Conservation (phyloP, 2,329 filamentous ascomycete genomes). For the Zarea fungicola region DNA sequence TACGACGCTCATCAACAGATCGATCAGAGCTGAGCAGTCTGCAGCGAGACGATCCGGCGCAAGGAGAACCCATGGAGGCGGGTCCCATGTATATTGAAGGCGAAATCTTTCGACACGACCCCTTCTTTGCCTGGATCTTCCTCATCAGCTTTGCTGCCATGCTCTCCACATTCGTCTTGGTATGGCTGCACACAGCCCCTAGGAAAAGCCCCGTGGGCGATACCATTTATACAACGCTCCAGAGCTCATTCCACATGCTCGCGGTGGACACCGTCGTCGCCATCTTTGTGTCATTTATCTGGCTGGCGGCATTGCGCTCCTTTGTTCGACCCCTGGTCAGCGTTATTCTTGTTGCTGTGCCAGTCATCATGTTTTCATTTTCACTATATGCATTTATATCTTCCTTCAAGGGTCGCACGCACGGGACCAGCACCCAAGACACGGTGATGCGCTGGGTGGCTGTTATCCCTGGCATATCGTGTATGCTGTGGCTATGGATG, state of each 20-base stretch:
- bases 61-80: conserved; percentile 30
- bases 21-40: conserved; percentile 43
- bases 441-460: conserved; percentile 83
- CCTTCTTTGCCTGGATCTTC: conserved; percentile 88
- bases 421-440: conserved; percentile 80
- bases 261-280: conserved; percentile 90
- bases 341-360: conserved; percentile 76
- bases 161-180: conserved; percentile 81
- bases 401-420: conserved; percentile 73
- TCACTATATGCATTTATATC: conserved; percentile 86
- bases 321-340: conserved; percentile 83
- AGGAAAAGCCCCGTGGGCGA: conserved; percentile 74
- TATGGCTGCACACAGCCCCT: conserved; percentile 80
- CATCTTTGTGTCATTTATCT: conserved; percentile 78
- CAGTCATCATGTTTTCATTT: conserved; percentile 81
- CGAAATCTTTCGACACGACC: conserved; percentile 76
- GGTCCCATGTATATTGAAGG: conserved; percentile 53
- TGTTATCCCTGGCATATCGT: conserved; percentile 66
- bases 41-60: conserved; percentile 32
- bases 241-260: conserved; percentile 82
- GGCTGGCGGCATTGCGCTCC: conserved; percentile 82
- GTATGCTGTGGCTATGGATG: conserved; percentile 76
- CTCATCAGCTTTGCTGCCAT: conserved; percentile 78
- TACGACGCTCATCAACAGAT: conserved; percentile 37
- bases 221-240: conserved; percentile 86